Evolutionary conservation across 2,329 filamentous ascomycete genomes (phyloP).

Genomic region (Penicillium sp.): DNA sequence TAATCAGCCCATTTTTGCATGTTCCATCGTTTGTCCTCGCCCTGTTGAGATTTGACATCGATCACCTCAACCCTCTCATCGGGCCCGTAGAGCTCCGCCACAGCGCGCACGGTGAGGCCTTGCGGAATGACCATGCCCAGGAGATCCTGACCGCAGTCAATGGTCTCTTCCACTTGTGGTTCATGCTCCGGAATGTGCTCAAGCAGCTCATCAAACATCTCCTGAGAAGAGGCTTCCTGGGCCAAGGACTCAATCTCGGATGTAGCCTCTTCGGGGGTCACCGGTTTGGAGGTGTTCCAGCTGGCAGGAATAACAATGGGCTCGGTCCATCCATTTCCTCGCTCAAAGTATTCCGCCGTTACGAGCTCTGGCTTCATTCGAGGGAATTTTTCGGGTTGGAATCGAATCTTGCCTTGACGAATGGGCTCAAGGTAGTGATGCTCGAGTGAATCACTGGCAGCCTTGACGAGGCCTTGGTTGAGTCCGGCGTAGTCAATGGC

Average conservation of each 20-base stretch:
- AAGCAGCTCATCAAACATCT: conserved; percentile 43
- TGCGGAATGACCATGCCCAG: conserved; percentile 69
- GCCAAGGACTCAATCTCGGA: conserved; percentile 31
- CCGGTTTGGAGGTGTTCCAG: conserved; percentile 57
- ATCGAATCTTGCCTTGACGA: conserved; percentile 64
- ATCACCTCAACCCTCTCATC: conserved; percentile 67
- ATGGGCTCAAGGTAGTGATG: conserved; percentile 70
- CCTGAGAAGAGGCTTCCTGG: conserved; percentile 38
- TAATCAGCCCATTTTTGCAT: conserved; percentile 69
- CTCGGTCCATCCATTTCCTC: conserved; percentile 63
- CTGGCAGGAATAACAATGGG: conserved; percentile 67
- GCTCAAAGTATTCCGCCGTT: conserved; percentile 64
- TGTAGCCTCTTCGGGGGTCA: conserved; percentile 19
- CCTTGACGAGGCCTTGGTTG: conserved; percentile 66
- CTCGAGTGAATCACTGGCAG: conserved; percentile 63
- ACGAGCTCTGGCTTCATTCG: conserved; percentile 65
- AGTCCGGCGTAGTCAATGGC: conserved; percentile 69
- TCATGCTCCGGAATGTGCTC: conserved; percentile 32
- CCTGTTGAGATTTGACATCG: conserved; percentile 69
- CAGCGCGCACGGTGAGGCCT: conserved; percentile 62
- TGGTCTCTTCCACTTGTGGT: conserved; percentile 42
- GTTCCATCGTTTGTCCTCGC: conserved; percentile 65
- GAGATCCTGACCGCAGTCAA: conserved; percentile 64
- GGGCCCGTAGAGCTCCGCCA: conserved; percentile 64
- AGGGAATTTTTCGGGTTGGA: conserved; percentile 63